phyloP scores from a whole-genome alignment of 2,329 filamentous ascomycete species.

The Xylaria polymorpha region DNA sequence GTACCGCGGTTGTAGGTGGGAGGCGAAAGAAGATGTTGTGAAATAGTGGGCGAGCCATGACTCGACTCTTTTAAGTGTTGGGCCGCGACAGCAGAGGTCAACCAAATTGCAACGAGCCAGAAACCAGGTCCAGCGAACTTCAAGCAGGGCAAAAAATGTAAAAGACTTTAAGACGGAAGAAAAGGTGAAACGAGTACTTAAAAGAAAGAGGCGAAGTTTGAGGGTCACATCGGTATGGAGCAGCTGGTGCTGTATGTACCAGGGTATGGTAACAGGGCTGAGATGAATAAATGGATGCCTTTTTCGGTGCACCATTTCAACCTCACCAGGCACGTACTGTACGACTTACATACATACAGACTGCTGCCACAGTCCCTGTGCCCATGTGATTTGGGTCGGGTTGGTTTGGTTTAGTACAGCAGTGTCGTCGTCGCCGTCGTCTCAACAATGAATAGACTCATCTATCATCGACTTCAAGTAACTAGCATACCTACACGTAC shows the following conservation, averaged over 20 bases:
- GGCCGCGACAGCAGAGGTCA: slow-evolving; percentile 25
- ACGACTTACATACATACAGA: slow-evolving; percentile 3
- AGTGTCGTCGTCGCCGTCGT: background rate
- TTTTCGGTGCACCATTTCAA: slow-evolving; percentile 17
- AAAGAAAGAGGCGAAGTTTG: slow-evolving; percentile 42
- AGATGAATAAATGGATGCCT: slow-evolving; percentile 35
- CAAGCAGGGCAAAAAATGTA: slow-evolving; percentile 24
- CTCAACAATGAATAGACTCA: slow-evolving; percentile 11
- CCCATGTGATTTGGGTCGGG: slow-evolving; percentile 10
- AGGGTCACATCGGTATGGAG: slow-evolving; percentile 38
- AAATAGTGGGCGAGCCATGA: slow-evolving; percentile 50
- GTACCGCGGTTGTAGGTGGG: slow-evolving; percentile 51
- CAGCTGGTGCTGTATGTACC: slow-evolving; percentile 33
- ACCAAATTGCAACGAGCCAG: slow-evolving; percentile 8
- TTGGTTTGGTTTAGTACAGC: background rate
- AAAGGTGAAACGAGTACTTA: slow-evolving; percentile 39
- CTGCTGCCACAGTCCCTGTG: background rate
- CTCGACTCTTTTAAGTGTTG: slow-evolving; percentile 35
- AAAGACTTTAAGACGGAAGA: slow-evolving; percentile 25
- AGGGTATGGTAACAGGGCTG: slow-evolving; percentile 39
- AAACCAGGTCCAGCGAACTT: slow-evolving; percentile 30
- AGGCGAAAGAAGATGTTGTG: slow-evolving; percentile 52
- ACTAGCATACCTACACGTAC: background rate
- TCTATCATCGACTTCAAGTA: slow-evolving; percentile 7
- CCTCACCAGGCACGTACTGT: slow-evolving; percentile 11